Base-by-base conservation (phyloP, 2,329 filamentous ascomycete genomes). In the Juglanconis juglandina region DNA sequence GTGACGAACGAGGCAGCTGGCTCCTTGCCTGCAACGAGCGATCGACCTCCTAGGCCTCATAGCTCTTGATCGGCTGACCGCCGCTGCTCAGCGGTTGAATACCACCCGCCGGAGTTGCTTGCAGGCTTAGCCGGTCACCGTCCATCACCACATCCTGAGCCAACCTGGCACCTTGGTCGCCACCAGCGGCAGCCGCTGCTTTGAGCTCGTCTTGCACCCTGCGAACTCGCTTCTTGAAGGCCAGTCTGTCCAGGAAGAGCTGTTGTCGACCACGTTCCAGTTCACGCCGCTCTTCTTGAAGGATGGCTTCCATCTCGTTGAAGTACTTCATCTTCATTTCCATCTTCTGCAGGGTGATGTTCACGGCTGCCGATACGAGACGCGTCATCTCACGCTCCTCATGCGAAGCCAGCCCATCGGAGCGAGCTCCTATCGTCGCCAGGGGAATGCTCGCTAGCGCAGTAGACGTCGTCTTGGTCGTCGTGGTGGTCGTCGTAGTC, bases 311-410 rank as follows among this genome's bases (percentile, higher is more conserved):
- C 84, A 99, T 93, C 74, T 99, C 95, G 68, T 91, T 89, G 76
- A 99, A 99, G 73, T 98, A 96, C 70, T 92, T 88, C 62, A 99
- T 83, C 77, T 99, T 99, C 68, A 98, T 80, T 76, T 98, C 92
- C 64, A 98, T 87, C 77, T 99, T 99, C 71, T 96, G 89, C 39
- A 98, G 81, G n/a, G 91, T 94, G 11, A 96, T 83, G 71, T 99
- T 99, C 56, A 96, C 91, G 0, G 92, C 92, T 5, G 92, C 90
- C 2, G 92, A 94, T 9, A 99, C 91, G 51, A 98, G 86, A 14
- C 92, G 90, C 24, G 93, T 96, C 86, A 98, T 95, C 75, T 97
- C 92, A 60, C 96, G 90, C 75, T 99, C 95, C 74, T 98, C 94
- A 68, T 98, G 92, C 3, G 94, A 97, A 34, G 94, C 93, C 39